Evolutionary conservation across 805 yeast genomes (phyloP), one percentile per base, ranked within the genome.

Genomic region (Yamadazyma akitaensis): DNA sequence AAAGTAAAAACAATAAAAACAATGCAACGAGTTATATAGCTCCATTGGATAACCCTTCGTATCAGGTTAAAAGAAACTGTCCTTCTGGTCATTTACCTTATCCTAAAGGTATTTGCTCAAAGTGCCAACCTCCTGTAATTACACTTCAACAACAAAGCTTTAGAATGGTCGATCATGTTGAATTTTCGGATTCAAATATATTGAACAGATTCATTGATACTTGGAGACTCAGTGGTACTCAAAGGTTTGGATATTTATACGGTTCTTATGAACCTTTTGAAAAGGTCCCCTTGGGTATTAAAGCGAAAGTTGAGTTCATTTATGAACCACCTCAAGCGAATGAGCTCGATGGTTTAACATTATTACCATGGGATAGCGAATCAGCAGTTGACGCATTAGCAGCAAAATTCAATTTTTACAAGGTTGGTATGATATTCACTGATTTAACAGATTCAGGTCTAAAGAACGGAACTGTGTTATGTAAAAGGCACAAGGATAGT

Each of bases 111-210:
- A 90, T 94, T 54, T 92, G 99, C 60, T 87, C 96, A 13, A 88
- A 90, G 64, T 92, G 99, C 67, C 98, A 92, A 65, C 98, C 99
- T 0, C 83, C 96, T 1, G 94, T 97, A 0, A 88, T 94, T 49
- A 91, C 98, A 0, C 72, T 94, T 51, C 96, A 86, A 64, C 90
- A 83, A 64, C 99, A 94, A 63, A 72, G 76, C 31, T 94, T 88
- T 64, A 79, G 99, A 57, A 88, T 94, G 96, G 97, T 95, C 25
- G 99, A 94, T 63, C 98, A 94, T 67, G 94, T 94, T 26, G 99
- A 94, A 63, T 88, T 91, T 63, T 81, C 88, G 19, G 81, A 80
- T 48, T 80, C 90, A 43, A 28, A 11, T n/a, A 76, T 90, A 21
- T 79, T 94, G 44, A 88, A 94, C 63, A 72, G 77, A 32, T 94